Percentiles rank a stretch among this genome's conserved stretches.
Evolutionary conservation across 208 protist species (phyloP).

Genomic region (Lotmaria passim): DNA sequence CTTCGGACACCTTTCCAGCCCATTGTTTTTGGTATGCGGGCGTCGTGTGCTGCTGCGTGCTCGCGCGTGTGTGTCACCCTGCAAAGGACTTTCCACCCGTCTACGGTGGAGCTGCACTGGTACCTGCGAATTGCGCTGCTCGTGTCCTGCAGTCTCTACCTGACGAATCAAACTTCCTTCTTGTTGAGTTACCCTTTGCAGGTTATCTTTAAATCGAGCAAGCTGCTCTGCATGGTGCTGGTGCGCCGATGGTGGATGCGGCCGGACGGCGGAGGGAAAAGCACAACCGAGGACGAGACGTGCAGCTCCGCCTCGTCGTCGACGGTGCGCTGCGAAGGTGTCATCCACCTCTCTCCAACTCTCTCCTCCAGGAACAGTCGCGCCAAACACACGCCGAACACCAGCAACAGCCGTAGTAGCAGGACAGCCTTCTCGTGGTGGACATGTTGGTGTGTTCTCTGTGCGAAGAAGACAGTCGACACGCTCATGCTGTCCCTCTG

Average conservation of each 20-base stretch:
- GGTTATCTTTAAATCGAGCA: conserved; percentile 73
- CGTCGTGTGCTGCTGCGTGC: neutral
- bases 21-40: too few relatives aligned
- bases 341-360: too few relatives aligned
- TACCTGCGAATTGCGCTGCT: conserved; percentile 58
- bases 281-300: neutral
- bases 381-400: too few relatives aligned
- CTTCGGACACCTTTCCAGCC: too few relatives aligned
- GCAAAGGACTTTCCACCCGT: conserved; percentile 15
- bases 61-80: neutral
- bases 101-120: conserved; percentile 38
- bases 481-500: too few relatives aligned
- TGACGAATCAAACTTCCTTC: conserved; percentile 54
- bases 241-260: conserved; percentile 33
- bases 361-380: too few relatives aligned
- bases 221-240: conserved; percentile 57
- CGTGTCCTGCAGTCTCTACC: conserved; percentile 44
- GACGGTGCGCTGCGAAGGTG: too few relatives aligned
- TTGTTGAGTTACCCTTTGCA: conserved; percentile 59
- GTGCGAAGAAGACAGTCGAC: too few relatives aligned
- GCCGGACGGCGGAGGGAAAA: neutral
- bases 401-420: too few relatives aligned
- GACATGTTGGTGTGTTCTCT: too few relatives aligned
- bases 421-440: too few relatives aligned
- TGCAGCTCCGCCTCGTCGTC: too few relatives aligned